A percentile compares a stretch with the other conserved stretches of the same genome.
phyloP scores from a whole-genome alignment of 495 filamentous ascomycete genomes.

The Hypomontagnella monticulosa region DNA sequence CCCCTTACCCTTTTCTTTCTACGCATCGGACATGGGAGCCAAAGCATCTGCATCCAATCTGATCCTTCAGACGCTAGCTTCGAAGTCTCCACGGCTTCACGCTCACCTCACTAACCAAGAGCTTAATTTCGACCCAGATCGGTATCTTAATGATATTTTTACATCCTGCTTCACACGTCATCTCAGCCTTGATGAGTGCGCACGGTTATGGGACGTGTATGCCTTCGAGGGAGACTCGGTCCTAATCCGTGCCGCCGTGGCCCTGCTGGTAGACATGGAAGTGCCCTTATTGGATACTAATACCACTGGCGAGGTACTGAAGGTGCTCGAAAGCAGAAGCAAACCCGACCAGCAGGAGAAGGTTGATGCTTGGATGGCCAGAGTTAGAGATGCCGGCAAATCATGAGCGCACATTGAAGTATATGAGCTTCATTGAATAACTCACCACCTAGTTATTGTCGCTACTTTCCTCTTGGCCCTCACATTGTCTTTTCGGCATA shows the following conservation, averaged over 20 bases:
- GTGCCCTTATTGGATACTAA: constrained; percentile 52
- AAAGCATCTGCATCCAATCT: constrained; percentile 77
- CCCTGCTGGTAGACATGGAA: constrained; percentile 64
- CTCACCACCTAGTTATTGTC: neutral
- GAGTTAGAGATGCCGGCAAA: constrained; percentile 76
- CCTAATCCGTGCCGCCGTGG: constrained; percentile 81
- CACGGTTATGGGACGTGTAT: constrained; percentile 91
- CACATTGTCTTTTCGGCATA: neutral
- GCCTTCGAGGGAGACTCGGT: constrained; percentile 91
- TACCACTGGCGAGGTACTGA: constrained; percentile 46
- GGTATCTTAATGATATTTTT: constrained; percentile 63
- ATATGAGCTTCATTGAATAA: neutral
- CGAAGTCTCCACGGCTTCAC: constrained; percentile 77
- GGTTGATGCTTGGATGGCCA: constrained; percentile 75
- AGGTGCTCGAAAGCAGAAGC: constrained; percentile 37
- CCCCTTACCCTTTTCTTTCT: constrained; percentile 86
- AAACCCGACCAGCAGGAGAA: constrained; percentile 51
- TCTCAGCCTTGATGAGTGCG: constrained; percentile 73
- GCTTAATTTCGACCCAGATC: constrained; percentile 56
- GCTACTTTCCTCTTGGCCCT: neutral
- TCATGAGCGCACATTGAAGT: constrained; percentile 18
- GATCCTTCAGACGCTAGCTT: constrained; percentile 72
- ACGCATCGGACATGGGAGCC: constrained; percentile 77
- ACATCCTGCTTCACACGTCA: constrained; percentile 63
- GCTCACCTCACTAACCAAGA: constrained; percentile 67